Evolutionary conservation across 257 asterid genomes (phyloP), one percentile per base, ranked within the genome.

Genomic region (Nicotiana obtusifolia): DNA sequence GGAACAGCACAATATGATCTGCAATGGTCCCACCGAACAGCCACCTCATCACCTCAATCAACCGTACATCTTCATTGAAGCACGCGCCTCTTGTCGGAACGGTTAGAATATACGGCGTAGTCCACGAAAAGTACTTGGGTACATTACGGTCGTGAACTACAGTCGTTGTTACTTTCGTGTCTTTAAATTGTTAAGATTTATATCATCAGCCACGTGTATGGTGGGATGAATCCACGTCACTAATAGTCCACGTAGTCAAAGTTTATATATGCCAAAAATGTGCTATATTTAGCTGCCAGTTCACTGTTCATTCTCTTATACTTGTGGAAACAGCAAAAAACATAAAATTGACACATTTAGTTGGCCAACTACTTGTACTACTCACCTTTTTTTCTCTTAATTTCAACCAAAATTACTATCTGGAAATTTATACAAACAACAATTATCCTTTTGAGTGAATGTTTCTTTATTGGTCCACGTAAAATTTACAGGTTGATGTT

Each of bases 321-420:
- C 78, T 44, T 13, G n/a, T 20, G 33, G 1, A 52, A 52, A 14
- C 57, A 10, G 57, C 57, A 52, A 52, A 13, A 52, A 52, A 52
- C 78, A 73, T 73, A 73, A 47, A 73, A 73, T 47, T 47, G 61
- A 73, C 78, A 73, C 61, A 20, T 47, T 22, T 73, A 7, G 37
- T 47, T 73, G 37, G 78, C 37, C 78, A 73, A 30, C 73, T 0
- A 30, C 15, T 31, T 24, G 37, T 62, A 6, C 35, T 62, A 62
- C 15, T 73, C n/a, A 24, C 1, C 1, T 20, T 47, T 67, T 19
- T 19, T 10, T 37, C 28, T 71, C 78, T 61, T 73, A 73, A 73
- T 15, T 56, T 47, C 31, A 47, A 73, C 78, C 78, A 73, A 47
- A 47, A 14, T 7, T 22, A 73, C 41, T 73, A 47, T 22, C 41